phyloP scores from a whole-genome alignment of 2,329 filamentous ascomycete genomes.

The Malbranchea zuffiana region DNA sequence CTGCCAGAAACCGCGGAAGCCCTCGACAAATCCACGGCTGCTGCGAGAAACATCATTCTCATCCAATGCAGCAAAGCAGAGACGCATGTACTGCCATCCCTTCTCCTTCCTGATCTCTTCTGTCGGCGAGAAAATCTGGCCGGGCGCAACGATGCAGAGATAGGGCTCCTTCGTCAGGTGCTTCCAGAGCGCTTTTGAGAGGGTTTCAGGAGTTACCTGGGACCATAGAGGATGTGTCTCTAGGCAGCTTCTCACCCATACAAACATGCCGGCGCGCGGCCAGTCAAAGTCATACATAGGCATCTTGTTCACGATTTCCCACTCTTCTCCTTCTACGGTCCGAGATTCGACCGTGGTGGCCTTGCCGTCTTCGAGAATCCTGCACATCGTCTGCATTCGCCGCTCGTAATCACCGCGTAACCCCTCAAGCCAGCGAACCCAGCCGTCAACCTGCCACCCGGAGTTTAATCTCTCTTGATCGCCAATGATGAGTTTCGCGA shows the following conservation, averaged over 20 bases:
- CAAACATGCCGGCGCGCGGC: constrained; percentile 83
- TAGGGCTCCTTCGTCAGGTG: constrained; percentile 59
- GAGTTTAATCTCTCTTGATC: constrained; percentile 47
- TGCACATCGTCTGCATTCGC: constrained; percentile 72
- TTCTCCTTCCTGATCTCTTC: constrained; percentile 45
- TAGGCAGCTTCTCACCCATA: constrained; percentile 68
- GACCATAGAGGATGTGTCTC: constrained; percentile 59
- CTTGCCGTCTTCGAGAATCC: constrained; percentile 57
- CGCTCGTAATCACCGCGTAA: constrained; percentile 74
- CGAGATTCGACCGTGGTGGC: constrained; percentile 42
- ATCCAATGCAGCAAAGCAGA: constrained; percentile 80
- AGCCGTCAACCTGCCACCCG: constrained; percentile 72
- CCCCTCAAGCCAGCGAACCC: constrained; percentile 83
- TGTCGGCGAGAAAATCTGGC: constrained; percentile 61
- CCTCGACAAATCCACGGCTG: constrained; percentile 55
- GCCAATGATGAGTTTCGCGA: constrained; percentile 67
- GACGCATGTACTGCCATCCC: constrained; percentile 61
- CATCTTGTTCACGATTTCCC: constrained; percentile 64
- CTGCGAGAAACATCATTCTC: constrained; percentile 56
- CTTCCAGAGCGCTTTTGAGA: constrained; percentile 59
- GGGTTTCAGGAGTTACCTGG: constrained; percentile 42
- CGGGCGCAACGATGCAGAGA: constrained; percentile 59
- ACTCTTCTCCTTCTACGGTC: constrained; percentile 44
- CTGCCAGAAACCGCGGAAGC: constrained; percentile 63
- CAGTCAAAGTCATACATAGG: constrained; percentile 65